Conservation (phyloP, 306 rosid species). For the Quillaja saponaria region DNA sequence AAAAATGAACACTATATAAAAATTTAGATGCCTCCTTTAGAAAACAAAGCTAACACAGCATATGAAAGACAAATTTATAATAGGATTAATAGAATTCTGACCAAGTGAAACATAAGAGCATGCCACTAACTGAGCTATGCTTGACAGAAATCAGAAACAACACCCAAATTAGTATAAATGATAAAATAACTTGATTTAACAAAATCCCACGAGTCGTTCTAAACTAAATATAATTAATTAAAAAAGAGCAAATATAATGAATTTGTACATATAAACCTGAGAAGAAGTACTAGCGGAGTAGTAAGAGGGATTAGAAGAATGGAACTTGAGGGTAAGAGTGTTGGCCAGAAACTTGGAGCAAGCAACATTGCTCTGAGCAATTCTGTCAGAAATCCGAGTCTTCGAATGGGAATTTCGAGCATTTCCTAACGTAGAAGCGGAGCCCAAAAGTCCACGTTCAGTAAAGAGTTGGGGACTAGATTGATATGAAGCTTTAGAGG, state of each 20-base stretch:
- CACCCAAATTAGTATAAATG: neutral
- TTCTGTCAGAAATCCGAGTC: constrained; percentile 18
- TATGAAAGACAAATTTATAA: neutral
- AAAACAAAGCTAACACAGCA: neutral
- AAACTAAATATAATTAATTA: neutral
- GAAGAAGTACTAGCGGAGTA: constrained; percentile 51
- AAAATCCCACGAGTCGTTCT: neutral
- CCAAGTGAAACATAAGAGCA: neutral
- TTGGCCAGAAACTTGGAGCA: constrained; percentile 52
- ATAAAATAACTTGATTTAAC: neutral
- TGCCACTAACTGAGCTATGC: too few relatives aligned
- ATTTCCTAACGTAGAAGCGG: constrained; percentile 18
- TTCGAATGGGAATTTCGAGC: constrained; percentile 25
- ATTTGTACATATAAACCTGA: constrained; percentile 45
- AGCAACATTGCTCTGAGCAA: constrained; percentile 36
- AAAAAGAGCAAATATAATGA: neutral
- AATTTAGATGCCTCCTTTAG: neutral
- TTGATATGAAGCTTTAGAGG: constrained; percentile 30
- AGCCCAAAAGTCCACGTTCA: constrained; percentile 15
- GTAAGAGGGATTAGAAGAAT: constrained; percentile 48
- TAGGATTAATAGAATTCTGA: neutral
- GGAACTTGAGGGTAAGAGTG: constrained; percentile 62
- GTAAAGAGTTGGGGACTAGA: constrained; percentile 23
- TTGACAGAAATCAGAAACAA: too few relatives aligned
- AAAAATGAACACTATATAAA: neutral